Evolutionary conservation across 2,329 filamentous ascomycete species (phyloP), one percentile per base, ranked within the genome.

Genomic region (Fusarium dimerum): DNA sequence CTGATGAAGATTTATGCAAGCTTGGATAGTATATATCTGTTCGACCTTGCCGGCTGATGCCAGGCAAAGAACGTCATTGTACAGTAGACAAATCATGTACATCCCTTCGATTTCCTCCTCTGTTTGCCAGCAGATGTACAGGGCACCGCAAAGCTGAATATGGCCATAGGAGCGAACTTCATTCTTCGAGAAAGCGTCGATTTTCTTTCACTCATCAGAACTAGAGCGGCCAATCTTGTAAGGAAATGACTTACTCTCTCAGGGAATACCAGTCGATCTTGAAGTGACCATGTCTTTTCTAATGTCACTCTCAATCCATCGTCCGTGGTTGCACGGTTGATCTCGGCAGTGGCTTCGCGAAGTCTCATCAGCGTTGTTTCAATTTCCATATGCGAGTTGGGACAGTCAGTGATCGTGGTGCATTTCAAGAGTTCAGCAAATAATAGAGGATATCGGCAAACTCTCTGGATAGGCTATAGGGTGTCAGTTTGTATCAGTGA

Each of bases 371-470:
- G 76, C 1, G 89, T 81, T 57, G 85, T 87, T 54, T 91, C 86
- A 16, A 97, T 83, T 48, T 90, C 87, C 68, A 88, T 85, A 70
- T 96, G 89, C 1, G 91, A 88, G 55, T 85, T 85, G 0, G 92
- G 91, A 64, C 92, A 95, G 66, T 97, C 93, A 50, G 83, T 86
- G 2, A 90, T 89, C 2, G 91, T 90, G 0, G 92, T 97, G 60
- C 87, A 82, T 64, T 88, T 92, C 54, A 92, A 79, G 9, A 99
- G 78, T 64, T 97, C 91, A 6, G 85, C 81, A 65, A 97, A 92
- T 2, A 97, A 77, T 5, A 99, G 77, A 11, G 91, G 91, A 66
- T 97, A 97, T 73, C 89, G 91, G 76, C 91, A 96, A 18, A 97
- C 83, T 50, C 93, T 83, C 72, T 99, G 93, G 17, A 97, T 92